A percentile compares a stretch with the other conserved stretches of the same genome.
Conservation (phyloP, 805 yeast species). For the Nakazawaea sp. region DNA sequence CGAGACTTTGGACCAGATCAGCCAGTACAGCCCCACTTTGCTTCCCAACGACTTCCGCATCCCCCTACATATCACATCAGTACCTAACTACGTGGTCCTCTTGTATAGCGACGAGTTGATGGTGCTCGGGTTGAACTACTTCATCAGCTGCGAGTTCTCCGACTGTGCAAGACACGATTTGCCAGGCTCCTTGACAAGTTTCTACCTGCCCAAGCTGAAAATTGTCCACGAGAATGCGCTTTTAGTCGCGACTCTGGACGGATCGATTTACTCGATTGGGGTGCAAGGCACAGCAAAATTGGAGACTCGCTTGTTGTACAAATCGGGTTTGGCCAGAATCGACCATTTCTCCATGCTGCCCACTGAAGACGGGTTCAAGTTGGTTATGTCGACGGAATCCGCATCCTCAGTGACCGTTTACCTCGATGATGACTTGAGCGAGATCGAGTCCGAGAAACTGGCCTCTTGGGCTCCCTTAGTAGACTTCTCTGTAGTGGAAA, state of each 20-base stretch:
- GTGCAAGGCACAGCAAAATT: background rate
- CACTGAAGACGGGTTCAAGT: background rate
- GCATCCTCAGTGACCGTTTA: background rate
- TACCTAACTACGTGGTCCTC: constrained; percentile 15
- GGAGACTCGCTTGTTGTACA: background rate
- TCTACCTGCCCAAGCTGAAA: background rate
- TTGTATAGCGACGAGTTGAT: constrained; percentile 15
- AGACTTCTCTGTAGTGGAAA: background rate
- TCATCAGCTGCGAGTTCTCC: constrained; percentile 4
- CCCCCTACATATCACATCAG: constrained; percentile 21
- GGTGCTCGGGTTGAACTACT: constrained; percentile 6
- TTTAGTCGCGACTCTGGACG: constrained; percentile 1
- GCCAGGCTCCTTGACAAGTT: background rate
- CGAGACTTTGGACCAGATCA: constrained; percentile 10
- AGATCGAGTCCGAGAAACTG: background rate
- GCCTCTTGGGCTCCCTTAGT: constrained; percentile 8
- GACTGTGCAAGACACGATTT: background rate
- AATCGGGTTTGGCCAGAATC: background rate
- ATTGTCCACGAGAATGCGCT: background rate
- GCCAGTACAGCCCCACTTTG: constrained; percentile 16
- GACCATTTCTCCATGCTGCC: background rate
- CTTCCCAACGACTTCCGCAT: constrained; percentile 20
- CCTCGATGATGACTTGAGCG: background rate
- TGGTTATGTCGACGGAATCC: background rate
- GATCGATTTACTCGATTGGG: constrained; percentile 1